Conservation (phyloP, 345 rosid species). For the Salix viminalis region DNA sequence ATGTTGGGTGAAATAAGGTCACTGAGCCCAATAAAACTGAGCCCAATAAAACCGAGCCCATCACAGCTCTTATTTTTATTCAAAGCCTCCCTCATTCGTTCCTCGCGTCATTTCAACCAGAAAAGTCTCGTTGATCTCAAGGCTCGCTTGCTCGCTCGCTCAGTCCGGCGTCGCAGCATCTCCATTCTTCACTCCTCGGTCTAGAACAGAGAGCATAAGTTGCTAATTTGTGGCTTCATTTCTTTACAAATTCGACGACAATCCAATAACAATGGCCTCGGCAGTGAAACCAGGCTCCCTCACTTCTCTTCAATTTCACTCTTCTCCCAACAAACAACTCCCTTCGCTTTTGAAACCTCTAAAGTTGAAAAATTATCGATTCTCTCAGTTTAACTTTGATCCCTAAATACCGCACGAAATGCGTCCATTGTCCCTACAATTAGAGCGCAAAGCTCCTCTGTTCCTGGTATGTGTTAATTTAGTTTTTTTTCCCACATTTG, state of each 20-base stretch:
- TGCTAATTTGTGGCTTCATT: not conserved
- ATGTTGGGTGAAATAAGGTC: too few relatives aligned
- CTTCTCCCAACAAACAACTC: constrained; percentile 21
- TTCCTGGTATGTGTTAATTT: constrained; percentile 33
- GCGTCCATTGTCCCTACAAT: constrained; percentile 36
- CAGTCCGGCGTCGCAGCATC: too few relatives aligned
- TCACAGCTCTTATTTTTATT: not conserved
- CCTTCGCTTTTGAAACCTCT: constrained; percentile 31
- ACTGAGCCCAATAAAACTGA: not conserved
- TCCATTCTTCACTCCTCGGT: too few relatives aligned
- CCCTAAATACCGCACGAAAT: constrained; percentile 22
- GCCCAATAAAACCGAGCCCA: not conserved
- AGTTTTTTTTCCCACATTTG: not conserved
- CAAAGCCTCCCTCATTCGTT: too few relatives aligned
- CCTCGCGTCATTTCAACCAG: not conserved
- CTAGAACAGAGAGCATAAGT: not conserved
- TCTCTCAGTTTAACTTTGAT: constrained; percentile 21
- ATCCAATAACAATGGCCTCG: constrained; percentile 21
- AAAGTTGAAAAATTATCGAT: constrained; percentile 25
- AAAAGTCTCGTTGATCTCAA: not conserved
- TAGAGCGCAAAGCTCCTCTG: constrained; percentile 44
- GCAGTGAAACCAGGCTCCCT: constrained; percentile 24
- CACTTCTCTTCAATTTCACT: constrained; percentile 17
- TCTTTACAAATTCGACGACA: constrained; percentile 15
- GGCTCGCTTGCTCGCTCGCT: not conserved